Evolutionary conservation across 371 early-diverging fungal species (phyloP).

Genomic region (Mucor sp.): DNA sequence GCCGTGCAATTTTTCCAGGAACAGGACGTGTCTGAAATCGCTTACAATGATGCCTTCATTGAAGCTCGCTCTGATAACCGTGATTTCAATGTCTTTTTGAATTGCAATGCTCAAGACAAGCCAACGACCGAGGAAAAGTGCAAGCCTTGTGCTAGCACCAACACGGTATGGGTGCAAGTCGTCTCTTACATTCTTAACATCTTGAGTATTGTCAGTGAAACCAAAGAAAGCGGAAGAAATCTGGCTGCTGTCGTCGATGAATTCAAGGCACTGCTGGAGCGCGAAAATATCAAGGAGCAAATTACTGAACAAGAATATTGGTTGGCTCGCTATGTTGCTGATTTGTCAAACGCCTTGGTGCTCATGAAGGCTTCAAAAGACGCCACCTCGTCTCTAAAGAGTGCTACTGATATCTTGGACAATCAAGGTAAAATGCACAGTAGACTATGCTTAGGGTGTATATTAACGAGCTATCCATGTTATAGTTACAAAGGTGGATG

Average conservation of each 20-base stretch:
- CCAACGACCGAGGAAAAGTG: constrained; percentile 41
- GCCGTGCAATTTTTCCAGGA: constrained; percentile 61
- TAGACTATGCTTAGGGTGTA: background rate
- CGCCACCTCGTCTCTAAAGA: constrained; percentile 18
- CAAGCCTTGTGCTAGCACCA: constrained; percentile 43
- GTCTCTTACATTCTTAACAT: constrained; percentile 36
- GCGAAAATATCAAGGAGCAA: constrained; percentile 14
- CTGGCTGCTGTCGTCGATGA: constrained; percentile 16
- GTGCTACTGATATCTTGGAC: constrained; percentile 14
- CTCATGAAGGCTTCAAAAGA: constrained; percentile 12
- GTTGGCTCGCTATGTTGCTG: constrained; percentile 28
- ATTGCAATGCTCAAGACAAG: constrained; percentile 48
- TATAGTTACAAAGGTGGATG: constrained; percentile 15
- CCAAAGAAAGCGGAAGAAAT: constrained; percentile 27
- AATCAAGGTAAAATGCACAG: constrained; percentile 15
- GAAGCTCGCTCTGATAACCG: constrained; percentile 60
- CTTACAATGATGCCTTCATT: constrained; percentile 42
- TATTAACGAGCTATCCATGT: background rate
- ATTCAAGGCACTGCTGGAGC: constrained; percentile 18
- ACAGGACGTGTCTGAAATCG: constrained; percentile 52
- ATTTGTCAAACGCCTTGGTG: constrained; percentile 27
- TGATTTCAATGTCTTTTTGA: constrained; percentile 61
- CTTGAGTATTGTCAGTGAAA: constrained; percentile 31
- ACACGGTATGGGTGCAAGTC: constrained; percentile 40
- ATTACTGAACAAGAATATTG: constrained; percentile 30